phyloP scores from a whole-genome alignment of 257 asterid species.

The Thymus mandschuricus region DNA sequence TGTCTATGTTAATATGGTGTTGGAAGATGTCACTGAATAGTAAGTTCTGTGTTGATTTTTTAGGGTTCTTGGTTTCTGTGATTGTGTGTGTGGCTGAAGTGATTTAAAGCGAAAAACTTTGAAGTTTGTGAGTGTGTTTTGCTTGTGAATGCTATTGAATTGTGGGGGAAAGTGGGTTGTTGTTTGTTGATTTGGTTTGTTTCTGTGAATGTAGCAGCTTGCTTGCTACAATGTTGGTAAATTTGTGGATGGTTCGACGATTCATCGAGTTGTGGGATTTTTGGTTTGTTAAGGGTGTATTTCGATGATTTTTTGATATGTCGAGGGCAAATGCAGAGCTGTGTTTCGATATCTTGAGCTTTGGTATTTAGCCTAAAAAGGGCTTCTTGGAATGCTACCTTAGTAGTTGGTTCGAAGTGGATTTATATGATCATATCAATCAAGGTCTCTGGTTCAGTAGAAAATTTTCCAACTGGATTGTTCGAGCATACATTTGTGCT shows the following conservation, averaged over 20 bases:
- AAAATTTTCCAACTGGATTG: background rate
- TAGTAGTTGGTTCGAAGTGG: slow-evolving; percentile 4
- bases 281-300: background rate
- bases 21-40: slow-evolving; percentile 89
- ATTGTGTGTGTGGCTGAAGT: background rate
- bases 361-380: background rate
- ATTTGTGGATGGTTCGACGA: background rate
- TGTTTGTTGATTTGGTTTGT: background rate
- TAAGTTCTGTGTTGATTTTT: slow-evolving; percentile 32
- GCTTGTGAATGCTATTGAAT: background rate
- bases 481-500: background rate
- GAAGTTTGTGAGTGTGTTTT: background rate
- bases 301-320: background rate
- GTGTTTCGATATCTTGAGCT: slow-evolving; percentile 2
- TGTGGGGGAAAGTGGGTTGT: background rate
- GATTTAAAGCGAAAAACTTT: background rate
- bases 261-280: background rate
- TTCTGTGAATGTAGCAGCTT: too few relatives aligned
- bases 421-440: background rate
- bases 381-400: slow-evolving; percentile 6
- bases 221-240: background rate
- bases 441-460: background rate
- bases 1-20: slow-evolving; percentile 86
- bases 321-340: background rate
- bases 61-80: slow-evolving; percentile 12